These are phyloP conservation scores for Hymenoscyphus fraxineus DNA, from an alignment of 2,329 filamentous ascomycete genomes.

Conservation along the genomic window DNA sequence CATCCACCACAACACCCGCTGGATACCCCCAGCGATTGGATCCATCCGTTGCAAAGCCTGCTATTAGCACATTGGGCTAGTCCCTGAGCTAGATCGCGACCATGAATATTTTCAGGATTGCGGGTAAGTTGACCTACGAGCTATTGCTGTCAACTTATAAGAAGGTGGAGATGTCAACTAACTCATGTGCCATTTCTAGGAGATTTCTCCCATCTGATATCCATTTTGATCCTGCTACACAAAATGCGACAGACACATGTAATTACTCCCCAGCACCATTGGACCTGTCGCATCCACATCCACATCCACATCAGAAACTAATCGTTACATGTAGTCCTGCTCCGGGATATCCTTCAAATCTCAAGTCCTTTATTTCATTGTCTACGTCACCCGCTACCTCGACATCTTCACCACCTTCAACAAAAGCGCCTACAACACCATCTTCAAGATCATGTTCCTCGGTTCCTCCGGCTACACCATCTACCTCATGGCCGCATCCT, in stretches of 20 bases:
- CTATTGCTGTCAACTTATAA: not conserved
- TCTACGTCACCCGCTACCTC: constrained; percentile 91
- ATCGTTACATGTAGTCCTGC: constrained; percentile 66
- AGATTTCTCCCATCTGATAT: constrained; percentile 92
- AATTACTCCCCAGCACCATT: constrained; percentile 35
- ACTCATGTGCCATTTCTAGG: constrained; percentile 46
- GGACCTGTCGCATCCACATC: not conserved
- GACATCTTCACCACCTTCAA: constrained; percentile 86
- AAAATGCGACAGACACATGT: constrained; percentile 96
- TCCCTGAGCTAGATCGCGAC: constrained; percentile 31
- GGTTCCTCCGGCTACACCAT: constrained; percentile 86
- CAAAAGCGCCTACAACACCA: constrained; percentile 72
- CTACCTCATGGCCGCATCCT: constrained; percentile 96
- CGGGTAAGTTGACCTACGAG: constrained; percentile 46
- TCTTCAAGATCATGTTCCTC: constrained; percentile 97
- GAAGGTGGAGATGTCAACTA: not conserved
- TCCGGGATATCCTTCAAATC: constrained; percentile 98
- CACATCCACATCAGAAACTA: constrained; percentile 21
- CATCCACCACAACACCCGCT: constrained; percentile 16
- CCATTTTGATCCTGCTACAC: constrained; percentile 89
- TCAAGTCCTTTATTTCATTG: constrained; percentile 88
- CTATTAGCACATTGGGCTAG: not conserved
- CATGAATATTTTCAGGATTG: constrained; percentile 69
- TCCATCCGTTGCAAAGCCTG: constrained; percentile 8
- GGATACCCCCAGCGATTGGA: constrained; percentile 15